Conservation (phyloP, 1,139 yeast species). For the Pichia sp. region DNA sequence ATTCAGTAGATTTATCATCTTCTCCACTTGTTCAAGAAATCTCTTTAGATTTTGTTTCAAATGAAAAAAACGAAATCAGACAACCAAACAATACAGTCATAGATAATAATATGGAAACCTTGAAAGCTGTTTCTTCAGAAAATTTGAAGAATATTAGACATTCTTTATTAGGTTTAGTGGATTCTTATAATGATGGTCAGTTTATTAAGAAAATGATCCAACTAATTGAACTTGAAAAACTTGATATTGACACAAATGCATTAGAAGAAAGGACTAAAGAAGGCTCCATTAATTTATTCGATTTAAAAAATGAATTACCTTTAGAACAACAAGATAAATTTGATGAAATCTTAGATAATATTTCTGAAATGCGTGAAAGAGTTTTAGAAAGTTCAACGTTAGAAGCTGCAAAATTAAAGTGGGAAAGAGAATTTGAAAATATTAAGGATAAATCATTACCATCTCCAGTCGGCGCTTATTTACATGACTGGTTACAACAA, state of each 20-base stretch:
- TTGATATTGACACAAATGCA: constrained; percentile 33
- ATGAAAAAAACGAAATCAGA: constrained; percentile 5
- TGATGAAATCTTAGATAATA: constrained; percentile 57
- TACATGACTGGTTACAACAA: constrained; percentile 72
- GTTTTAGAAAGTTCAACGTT: constrained; percentile 71
- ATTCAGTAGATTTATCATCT: neutral
- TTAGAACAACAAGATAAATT: constrained; percentile 52
- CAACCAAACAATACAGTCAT: constrained; percentile 27
- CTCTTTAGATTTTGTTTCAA: constrained; percentile 7
- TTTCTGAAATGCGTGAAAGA: constrained; percentile 71
- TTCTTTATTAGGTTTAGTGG: constrained; percentile 59
- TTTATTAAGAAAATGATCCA: constrained; percentile 21
- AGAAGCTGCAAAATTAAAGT: constrained; percentile 80
- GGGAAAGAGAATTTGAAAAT: constrained; percentile 80
- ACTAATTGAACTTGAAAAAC: constrained; percentile 27
- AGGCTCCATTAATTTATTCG: constrained; percentile 53
- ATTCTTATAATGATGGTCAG: constrained; percentile 22
- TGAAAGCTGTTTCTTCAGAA: constrained; percentile 67
- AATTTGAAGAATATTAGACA: constrained; percentile 80
- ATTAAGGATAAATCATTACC: constrained; percentile 46
- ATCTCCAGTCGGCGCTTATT: constrained; percentile 59
- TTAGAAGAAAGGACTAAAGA: constrained; percentile 12
- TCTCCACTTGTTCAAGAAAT: constrained; percentile 5
- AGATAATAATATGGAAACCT: constrained; percentile 48
- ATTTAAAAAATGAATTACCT: constrained; percentile 47